A percentile compares a stretch with the other conserved stretches of the same genome.
Conservation (phyloP, 108 stramenopile genomes). For the Nannochloropsis gaditana region DNA sequence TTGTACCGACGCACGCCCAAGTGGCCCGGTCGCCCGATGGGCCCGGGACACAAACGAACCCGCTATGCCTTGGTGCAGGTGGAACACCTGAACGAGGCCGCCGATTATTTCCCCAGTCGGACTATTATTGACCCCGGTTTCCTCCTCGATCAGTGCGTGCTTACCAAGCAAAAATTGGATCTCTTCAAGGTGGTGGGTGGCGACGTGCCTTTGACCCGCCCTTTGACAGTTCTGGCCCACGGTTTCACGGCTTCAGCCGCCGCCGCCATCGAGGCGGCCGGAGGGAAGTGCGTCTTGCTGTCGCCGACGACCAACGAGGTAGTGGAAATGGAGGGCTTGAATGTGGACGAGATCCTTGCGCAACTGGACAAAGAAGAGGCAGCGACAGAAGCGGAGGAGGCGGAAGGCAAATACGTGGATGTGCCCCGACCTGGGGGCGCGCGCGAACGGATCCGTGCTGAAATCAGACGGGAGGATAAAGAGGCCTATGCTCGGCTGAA, state of each 20-base stretch:
- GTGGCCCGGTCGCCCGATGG: conserved; percentile 76
- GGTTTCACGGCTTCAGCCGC: conserved; percentile 82
- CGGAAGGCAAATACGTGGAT: background rate
- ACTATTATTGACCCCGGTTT: conserved; percentile 29
- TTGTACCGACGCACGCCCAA: conserved; percentile 91
- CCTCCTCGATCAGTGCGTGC: conserved; percentile 60
- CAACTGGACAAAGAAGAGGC: conserved; percentile 16
- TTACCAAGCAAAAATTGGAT: conserved; percentile 74
- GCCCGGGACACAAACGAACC: conserved; percentile 85
- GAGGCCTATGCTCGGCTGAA: background rate
- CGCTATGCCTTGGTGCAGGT: conserved; percentile 60
- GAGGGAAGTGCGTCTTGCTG: conserved; percentile 82
- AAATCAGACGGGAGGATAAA: conserved; percentile 12
- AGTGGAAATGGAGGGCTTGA: conserved; percentile 34
- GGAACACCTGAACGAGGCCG: conserved; percentile 51
- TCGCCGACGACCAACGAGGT: conserved; percentile 72
- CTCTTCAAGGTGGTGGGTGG: conserved; percentile 86
- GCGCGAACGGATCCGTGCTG: background rate
- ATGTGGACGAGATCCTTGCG: conserved; percentile 24
- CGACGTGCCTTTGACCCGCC: conserved; percentile 70
- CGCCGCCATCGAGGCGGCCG: conserved; percentile 81
- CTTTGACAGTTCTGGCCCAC: conserved; percentile 91
- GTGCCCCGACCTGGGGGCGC: background rate
- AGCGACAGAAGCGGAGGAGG: background rate
- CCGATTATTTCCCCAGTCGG: conserved; percentile 28